A percentile compares a stretch with the other conserved stretches of the same genome.
Evolutionary conservation across 2,329 filamentous ascomycete species (phyloP).

Genomic region (Coniosporium uncinatum): DNA sequence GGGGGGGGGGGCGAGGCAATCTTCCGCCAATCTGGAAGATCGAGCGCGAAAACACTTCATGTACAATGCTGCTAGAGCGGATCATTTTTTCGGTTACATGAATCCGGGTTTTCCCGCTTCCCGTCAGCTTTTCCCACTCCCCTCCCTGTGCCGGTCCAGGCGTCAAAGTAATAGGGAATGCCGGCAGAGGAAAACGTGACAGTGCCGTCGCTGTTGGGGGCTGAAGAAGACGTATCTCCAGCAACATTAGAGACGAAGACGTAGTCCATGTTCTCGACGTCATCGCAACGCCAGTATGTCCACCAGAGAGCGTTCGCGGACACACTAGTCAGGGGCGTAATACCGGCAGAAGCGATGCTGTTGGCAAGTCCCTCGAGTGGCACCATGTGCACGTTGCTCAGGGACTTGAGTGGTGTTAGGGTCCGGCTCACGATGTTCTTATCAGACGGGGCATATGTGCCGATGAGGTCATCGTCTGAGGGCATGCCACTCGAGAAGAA

Average conservation of each 20-base stretch:
- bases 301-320: neutral
- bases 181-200: neutral
- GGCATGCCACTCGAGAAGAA: neutral
- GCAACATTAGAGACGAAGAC: neutral
- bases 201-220: neutral
- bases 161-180: neutral
- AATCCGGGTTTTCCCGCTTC: too few species aligned
- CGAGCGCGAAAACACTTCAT: too few species aligned
- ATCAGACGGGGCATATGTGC: neutral
- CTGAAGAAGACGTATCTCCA: neutral
- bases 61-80: too few species aligned
- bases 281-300: neutral
- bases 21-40: too few species aligned
- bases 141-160: constrained; percentile 2
- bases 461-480: too few species aligned
- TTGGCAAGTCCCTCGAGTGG: neutral
- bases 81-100: too few species aligned
- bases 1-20: too few species aligned
- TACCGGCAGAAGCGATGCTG: neutral
- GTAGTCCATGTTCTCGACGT: neutral
- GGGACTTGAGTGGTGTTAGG: neutral
- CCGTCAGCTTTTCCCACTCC: too few species aligned
- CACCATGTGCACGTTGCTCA: neutral
- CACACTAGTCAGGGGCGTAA: neutral
- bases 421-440: neutral